Conservation (phyloP, 192 early-diverging fungal genomes). For the Coemansia sp. region DNA sequence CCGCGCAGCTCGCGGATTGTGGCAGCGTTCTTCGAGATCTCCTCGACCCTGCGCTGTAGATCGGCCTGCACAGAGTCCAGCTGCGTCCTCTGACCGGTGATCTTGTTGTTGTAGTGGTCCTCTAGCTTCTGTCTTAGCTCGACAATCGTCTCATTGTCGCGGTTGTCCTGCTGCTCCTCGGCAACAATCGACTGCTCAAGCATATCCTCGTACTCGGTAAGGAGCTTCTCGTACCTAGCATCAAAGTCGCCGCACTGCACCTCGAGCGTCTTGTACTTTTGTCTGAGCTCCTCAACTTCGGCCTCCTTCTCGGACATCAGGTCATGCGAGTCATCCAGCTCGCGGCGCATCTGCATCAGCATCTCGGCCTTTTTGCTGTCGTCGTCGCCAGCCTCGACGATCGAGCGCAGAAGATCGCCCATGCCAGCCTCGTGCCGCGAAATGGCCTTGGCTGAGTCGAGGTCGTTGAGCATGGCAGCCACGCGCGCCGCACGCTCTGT, state of each 20-base stretch:
- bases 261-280: constrained; percentile 18
- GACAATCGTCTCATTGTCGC: constrained; percentile 68
- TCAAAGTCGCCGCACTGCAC: constrained; percentile 34
- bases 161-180: constrained; percentile 49
- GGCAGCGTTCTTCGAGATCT: constrained; percentile 61
- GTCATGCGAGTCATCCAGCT: constrained; percentile 42
- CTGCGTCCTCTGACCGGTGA: constrained; percentile 67
- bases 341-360: constrained; percentile 44
- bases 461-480: constrained; percentile 45
- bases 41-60: constrained; percentile 58
- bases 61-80: constrained; percentile 56
- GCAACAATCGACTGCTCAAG: constrained; percentile 54
- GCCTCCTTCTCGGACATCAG: constrained; percentile 19
- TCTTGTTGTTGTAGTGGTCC: constrained; percentile 75
- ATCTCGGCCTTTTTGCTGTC: constrained; percentile 47
- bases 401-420: constrained; percentile 50
- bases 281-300: constrained; percentile 21
- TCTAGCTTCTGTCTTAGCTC: constrained; percentile 85
- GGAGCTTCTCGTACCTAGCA: constrained; percentile 44
- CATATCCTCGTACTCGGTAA: constrained; percentile 57
- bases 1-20: constrained; percentile 45
- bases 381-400: constrained; percentile 54
- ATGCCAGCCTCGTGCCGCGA: constrained; percentile 55
- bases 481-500: constrained; percentile 58
- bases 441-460: constrained; percentile 49